These are phyloP conservation scores for Amanita polypyramis DNA, from an alignment of 768 basidiomycete species.

Conservation along the genomic window DNA sequence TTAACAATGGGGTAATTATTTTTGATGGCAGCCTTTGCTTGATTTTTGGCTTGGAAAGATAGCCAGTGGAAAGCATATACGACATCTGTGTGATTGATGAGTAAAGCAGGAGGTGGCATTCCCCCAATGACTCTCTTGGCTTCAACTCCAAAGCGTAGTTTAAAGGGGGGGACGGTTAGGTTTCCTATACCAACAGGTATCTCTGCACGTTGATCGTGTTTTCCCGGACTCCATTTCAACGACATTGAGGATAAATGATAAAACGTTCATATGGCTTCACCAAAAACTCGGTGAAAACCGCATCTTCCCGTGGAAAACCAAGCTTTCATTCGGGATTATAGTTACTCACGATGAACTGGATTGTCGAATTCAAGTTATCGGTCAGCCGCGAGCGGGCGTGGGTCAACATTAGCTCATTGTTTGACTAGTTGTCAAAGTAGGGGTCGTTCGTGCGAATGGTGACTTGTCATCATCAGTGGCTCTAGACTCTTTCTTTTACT, in stretches of 20 bases:
- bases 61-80: not conserved
- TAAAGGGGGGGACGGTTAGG: not conserved
- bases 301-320: not conserved
- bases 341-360: too few species aligned
- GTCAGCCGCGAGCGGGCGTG: not conserved
- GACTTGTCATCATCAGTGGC: not conserved
- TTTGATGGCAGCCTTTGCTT: not conserved
- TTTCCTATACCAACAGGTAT: not conserved
- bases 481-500: constrained; percentile 7
- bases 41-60: not conserved
- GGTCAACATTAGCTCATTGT: not conserved
- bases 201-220: not conserved
- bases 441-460: constrained; percentile 9
- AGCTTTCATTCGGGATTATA: too few species aligned
- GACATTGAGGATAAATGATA: not conserved
- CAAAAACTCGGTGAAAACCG: not conserved
- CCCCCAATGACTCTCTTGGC: not conserved
- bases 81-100: not conserved
- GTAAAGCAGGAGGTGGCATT: not conserved
- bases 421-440: constrained; percentile 7
- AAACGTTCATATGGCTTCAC: not conserved
- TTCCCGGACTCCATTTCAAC: not conserved
- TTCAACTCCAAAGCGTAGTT: not conserved
- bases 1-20: not conserved
- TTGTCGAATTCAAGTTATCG: too few species aligned